phyloP scores from a whole-genome alignment of 352 stramenopile species.

The Phytophthora syringae region DNA sequence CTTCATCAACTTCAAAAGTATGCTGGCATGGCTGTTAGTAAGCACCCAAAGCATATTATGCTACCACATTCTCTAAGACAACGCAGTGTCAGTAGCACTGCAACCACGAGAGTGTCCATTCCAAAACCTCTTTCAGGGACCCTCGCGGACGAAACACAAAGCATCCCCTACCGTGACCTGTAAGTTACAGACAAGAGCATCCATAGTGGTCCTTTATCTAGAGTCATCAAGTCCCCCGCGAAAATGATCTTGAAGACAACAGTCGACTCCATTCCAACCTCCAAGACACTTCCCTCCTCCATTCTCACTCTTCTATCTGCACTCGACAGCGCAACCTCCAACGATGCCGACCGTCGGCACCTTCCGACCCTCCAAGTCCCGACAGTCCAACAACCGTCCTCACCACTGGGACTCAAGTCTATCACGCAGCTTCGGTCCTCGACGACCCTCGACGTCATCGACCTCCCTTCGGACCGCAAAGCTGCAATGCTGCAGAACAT shows the following conservation, averaged over 20 bases:
- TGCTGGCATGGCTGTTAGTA: too few species aligned
- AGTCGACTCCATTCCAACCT: neutral
- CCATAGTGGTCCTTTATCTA: conserved; percentile 17
- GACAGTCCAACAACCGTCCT: conserved; percentile 6
- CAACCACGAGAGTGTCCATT: too few species aligned
- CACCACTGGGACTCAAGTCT: conserved; percentile 10
- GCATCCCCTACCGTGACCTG: neutral
- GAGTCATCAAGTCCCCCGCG: conserved; percentile 23
- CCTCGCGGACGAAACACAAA: conserved; percentile 3
- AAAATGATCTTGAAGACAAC: conserved; percentile 29
- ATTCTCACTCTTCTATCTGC: conserved; percentile 17
- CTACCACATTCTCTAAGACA: too few species aligned
- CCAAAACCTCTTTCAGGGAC: too few species aligned
- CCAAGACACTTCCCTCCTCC: too few species aligned
- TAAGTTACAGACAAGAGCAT: conserved; percentile 8
- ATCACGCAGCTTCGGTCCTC: conserved; percentile 13
- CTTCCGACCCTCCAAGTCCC: conserved; percentile 13
- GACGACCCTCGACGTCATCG: conserved; percentile 11
- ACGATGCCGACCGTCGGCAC: conserved; percentile 4
- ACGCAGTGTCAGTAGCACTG: too few species aligned
- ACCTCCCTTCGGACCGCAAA: conserved; percentile 29
- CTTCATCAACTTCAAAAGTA: too few species aligned
- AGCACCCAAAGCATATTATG: too few species aligned
- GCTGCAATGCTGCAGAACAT: conserved; percentile 29
- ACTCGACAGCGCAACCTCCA: conserved; percentile 5